Evolutionary conservation across 31 red algal genomes (phyloP), one percentile per base, ranked within the genome.

Genomic region (Porphyra umbilicalis): DNA sequence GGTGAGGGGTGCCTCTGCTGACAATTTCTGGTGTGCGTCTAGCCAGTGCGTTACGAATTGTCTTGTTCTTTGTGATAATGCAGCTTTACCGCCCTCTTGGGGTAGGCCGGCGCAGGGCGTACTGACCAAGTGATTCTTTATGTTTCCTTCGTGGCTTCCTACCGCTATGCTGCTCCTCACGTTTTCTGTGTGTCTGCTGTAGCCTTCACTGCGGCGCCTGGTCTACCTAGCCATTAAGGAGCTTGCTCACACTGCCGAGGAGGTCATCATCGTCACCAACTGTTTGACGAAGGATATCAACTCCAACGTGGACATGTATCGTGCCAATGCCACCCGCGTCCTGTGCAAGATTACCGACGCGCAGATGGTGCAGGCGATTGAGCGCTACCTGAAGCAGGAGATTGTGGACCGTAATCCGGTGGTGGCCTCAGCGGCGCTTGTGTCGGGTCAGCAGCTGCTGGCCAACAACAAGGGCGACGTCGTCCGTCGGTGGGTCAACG

Each of bases 211-310:
- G 25, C 90, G 97, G 39, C 89, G 94, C 35, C 85, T 99, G 37
- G 94, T 96, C 35, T 99, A 99, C 78, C 88, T 99, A 29, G 91
- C 91, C 33, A 99, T 99, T 42, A 99, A 99, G 94, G 94, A 96
- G 79, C 89, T 99, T 10, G 97, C 97, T 2, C 87, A 92, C 42
- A 92, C 94, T 37, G 91, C 97, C 25, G 97, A 99, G 71, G 97
- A 99, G 57, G 97, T 99, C 33, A 96, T 99, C 33, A 99, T 99
- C 77, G 97, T 99, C 39, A 96, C 94, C 33, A 96, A 96, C 79
- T 96, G 97, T 36, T 89, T 99, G 46, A 99, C 92, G n/a, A 99
- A 99, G 83, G 97, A 99, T 75, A 94, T 99, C 37, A 99, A 94
- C 78, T 96, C 91, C 67, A 93, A 92, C 78, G 94, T 95, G 39